Conservation (phyloP, 2,329 filamentous ascomycete species). For the Fusarium sarcochroum region DNA sequence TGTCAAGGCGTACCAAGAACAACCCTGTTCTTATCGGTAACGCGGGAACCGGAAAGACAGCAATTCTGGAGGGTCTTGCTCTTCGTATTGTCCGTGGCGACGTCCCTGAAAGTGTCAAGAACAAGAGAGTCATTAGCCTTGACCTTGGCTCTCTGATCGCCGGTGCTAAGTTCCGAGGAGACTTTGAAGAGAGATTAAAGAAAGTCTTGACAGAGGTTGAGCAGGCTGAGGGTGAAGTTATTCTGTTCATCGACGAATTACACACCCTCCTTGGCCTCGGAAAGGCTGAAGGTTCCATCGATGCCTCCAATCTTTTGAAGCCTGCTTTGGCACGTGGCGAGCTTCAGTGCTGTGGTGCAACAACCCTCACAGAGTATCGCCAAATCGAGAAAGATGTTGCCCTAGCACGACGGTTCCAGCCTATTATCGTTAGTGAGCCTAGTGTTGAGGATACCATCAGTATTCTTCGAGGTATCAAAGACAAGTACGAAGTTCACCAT, state of each 20-base stretch:
- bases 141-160: constrained; percentile 95
- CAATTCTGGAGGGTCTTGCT: constrained; percentile 90
- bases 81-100: constrained; percentile 92
- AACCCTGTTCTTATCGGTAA: constrained; percentile 95
- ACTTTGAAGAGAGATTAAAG: constrained; percentile 96
- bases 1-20: constrained; percentile 94
- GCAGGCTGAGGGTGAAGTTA: constrained; percentile 88
- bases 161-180: constrained; percentile 93
- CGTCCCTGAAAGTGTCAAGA: constrained; percentile 95
- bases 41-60: constrained; percentile 94
- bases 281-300: constrained; percentile 95
- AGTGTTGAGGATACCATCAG: constrained; percentile 93
- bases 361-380: constrained; percentile 92
- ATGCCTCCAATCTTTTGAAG: constrained; percentile 95
- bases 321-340: constrained; percentile 93
- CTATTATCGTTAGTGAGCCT: constrained; percentile 93
- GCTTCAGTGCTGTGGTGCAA: constrained; percentile 94
- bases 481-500: constrained; percentile 97
- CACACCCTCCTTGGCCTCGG: constrained; percentile 93
- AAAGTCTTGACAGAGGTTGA: constrained; percentile 92
- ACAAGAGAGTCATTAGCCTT: constrained; percentile 88
- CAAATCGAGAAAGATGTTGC: constrained; percentile 97
- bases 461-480: constrained; percentile 95
- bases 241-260: constrained; percentile 95
- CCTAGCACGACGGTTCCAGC: constrained; percentile 91